Percentiles rank a stretch among this genome's conserved stretches.
phyloP scores from a whole-genome alignment of 2,329 filamentous ascomycete genomes.

The Madurella mycetomatis region DNA sequence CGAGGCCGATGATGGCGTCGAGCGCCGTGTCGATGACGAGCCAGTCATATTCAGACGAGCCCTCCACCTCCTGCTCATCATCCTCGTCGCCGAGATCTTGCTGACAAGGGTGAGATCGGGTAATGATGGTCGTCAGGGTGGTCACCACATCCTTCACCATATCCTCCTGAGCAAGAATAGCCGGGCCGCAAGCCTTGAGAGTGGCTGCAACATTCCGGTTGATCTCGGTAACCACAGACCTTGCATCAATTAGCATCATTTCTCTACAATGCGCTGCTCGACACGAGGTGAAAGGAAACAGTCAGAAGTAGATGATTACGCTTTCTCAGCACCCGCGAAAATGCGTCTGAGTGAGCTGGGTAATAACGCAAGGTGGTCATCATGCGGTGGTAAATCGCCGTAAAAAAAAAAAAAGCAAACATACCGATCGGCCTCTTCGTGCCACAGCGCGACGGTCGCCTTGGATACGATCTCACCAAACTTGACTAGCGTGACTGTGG shows the following conservation, averaged over 20 bases:
- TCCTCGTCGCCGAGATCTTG: slow-evolving; percentile 80
- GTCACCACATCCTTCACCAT: slow-evolving; percentile 73
- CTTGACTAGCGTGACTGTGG: slow-evolving; percentile 74
- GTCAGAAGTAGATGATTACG: slow-evolving; percentile 56
- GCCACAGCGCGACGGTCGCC: slow-evolving; percentile 79
- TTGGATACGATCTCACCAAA: slow-evolving; percentile 82
- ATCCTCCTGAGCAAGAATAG: slow-evolving; percentile 69
- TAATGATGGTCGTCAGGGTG: slow-evolving; percentile 73
- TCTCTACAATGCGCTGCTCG: slow-evolving; percentile 28
- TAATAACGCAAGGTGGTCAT: slow-evolving; percentile 89
- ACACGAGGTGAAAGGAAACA: slow-evolving; percentile 5
- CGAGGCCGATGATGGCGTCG: slow-evolving; percentile 81
- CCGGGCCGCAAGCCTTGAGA: slow-evolving; percentile 84
- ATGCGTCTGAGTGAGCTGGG: slow-evolving; percentile 99
- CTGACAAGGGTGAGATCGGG: slow-evolving; percentile 88
- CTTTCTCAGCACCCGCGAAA: slow-evolving; percentile 83
- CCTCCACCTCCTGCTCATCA: slow-evolving; percentile 69
- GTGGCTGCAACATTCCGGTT: slow-evolving; percentile 90
- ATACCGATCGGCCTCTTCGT: slow-evolving; percentile 89
- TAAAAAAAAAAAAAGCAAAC: slow-evolving; percentile 39
- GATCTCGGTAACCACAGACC: slow-evolving; percentile 89
- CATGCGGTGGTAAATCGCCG: slow-evolving; percentile 43
- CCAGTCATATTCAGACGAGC: slow-evolving; percentile 96
- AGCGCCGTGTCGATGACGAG: slow-evolving; percentile 90
- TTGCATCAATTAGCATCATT: slow-evolving; percentile 39